A percentile compares a stretch with the other conserved stretches of the same genome.
These are phyloP conservation scores for Kalaharituber pfeilii DNA, from an alignment of 2,329 filamentous ascomycete species.

Conservation along the genomic window DNA sequence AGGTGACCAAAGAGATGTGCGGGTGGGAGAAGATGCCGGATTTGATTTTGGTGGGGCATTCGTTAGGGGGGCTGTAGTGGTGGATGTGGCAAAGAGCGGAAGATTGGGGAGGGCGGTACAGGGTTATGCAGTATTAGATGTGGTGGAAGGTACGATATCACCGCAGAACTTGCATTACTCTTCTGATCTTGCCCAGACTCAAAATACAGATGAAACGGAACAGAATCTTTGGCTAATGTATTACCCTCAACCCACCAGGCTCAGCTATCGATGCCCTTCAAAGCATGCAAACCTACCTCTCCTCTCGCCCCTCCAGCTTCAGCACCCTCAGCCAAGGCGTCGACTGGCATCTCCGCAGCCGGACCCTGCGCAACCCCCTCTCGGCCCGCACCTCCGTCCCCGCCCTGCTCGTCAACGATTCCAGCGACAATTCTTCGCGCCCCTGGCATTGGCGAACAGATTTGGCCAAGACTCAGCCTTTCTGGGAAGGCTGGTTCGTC, in stretches of 20 bases:
- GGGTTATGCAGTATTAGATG: constrained; percentile 79
- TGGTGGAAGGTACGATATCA: constrained; percentile 67
- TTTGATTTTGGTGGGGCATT: constrained; percentile 74
- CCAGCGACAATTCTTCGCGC: not conserved
- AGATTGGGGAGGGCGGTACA: constrained; percentile 51
- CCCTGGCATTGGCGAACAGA: constrained; percentile 4
- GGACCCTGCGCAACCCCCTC: constrained; percentile 65
- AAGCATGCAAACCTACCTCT: constrained; percentile 84
- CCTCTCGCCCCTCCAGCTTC: constrained; percentile 63
- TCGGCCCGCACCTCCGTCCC: constrained; percentile 84
- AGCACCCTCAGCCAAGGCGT: constrained; percentile 61
- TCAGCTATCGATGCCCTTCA: constrained; percentile 87
- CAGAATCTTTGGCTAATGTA: not conserved
- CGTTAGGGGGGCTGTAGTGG: constrained; percentile 77
- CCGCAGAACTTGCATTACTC: too few relatives aligned
- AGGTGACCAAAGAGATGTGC: constrained; percentile 40
- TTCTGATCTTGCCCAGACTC: too few relatives aligned
- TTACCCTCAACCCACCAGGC: not conserved
- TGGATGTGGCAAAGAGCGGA: constrained; percentile 55
- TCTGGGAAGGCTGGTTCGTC: constrained; percentile 50
- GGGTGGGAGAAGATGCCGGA: constrained; percentile 57
- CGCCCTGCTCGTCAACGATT: constrained; percentile 39
- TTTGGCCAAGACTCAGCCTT: constrained; percentile 10
- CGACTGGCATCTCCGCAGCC: constrained; percentile 81
- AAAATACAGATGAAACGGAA: too few relatives aligned